These are phyloP conservation scores for Hypomyces rosellus DNA, from an alignment of 2,329 filamentous ascomycete species.

Conservation along the genomic window DNA sequence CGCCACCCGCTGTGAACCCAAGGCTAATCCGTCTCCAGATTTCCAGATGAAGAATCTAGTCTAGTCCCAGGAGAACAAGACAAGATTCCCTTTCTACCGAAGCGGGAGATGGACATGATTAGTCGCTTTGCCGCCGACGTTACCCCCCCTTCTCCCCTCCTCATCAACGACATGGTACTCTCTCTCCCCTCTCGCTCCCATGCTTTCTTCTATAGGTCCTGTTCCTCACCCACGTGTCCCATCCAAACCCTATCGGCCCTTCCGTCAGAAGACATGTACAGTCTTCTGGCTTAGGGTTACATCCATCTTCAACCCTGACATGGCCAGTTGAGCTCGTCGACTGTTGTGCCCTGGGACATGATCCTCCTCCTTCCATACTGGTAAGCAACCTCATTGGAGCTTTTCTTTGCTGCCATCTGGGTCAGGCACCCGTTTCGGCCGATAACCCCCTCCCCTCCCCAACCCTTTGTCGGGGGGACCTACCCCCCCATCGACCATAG, in stretches of 20 bases:
- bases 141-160: too few species aligned
- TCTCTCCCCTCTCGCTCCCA: not conserved
- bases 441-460: not conserved
- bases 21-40: too few species aligned
- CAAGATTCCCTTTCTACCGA: not conserved
- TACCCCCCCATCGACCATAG: too few species aligned
- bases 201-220: not conserved
- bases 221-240: slow-evolving; percentile 7
- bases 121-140: not conserved
- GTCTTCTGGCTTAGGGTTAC: slow-evolving; percentile 9
- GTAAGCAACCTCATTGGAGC: slow-evolving; percentile 6
- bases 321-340: slow-evolving; percentile 6
- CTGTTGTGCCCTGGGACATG: slow-evolving; percentile 2
- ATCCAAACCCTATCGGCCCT: slow-evolving; percentile 11
- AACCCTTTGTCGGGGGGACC: too few species aligned
- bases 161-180: too few species aligned
- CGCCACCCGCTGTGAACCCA: too few species aligned
- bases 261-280: slow-evolving; percentile 10
- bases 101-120: slow-evolving; percentile 8
- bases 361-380: slow-evolving; percentile 4
- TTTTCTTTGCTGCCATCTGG: slow-evolving; percentile 2
- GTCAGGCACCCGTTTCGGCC: slow-evolving; percentile 2
- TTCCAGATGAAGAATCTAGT: too few species aligned
- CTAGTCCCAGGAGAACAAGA: not conserved
- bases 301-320: slow-evolving; percentile 2